These are phyloP conservation scores for Zymoseptoria passerinii DNA, from an alignment of 2,329 filamentous ascomycete genomes.

Conservation along the genomic window DNA sequence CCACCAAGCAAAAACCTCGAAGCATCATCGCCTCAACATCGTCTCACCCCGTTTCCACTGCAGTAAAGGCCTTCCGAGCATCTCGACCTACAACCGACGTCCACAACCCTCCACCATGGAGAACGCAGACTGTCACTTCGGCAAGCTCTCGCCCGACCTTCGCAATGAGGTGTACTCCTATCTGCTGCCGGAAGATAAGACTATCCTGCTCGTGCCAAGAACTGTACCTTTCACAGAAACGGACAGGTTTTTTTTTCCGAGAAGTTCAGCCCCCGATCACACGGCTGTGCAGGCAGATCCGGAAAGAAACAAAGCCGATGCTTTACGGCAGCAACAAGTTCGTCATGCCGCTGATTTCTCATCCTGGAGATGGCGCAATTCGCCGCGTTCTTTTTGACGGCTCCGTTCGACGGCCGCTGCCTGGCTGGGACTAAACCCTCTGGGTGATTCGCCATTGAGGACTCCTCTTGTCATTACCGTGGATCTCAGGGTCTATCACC, in stretches of 20 bases:
- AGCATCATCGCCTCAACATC: no score
- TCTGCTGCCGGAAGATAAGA: not conserved
- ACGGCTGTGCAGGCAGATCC: not conserved
- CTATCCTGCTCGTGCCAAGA: no score
- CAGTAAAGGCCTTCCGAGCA: not conserved
- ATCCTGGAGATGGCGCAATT: not conserved
- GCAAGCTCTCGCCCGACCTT: not conserved
- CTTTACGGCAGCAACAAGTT: not conserved
- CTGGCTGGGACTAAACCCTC: not conserved
- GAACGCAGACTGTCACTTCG: not conserved
- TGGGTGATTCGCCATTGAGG: not conserved
- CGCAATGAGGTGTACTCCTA: not conserved
- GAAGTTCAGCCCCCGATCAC: not conserved
- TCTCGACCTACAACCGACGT: no score
- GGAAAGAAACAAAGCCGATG: not conserved
- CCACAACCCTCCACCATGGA: not conserved
- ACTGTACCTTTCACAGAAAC: no score
- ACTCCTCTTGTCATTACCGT: not conserved
- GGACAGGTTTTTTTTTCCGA: no score
- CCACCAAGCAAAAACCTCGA: not conserved
- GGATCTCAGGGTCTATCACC: no score
- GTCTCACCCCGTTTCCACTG: not conserved
- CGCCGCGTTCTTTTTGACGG: no score
- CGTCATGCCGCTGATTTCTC: not conserved
- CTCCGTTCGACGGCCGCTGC: not conserved